Percentiles rank a stretch among this genome's conserved stretches.
Evolutionary conservation across 2,329 filamentous ascomycete species (phyloP).

Genomic region (Pyrenochaeta sp.): DNA sequence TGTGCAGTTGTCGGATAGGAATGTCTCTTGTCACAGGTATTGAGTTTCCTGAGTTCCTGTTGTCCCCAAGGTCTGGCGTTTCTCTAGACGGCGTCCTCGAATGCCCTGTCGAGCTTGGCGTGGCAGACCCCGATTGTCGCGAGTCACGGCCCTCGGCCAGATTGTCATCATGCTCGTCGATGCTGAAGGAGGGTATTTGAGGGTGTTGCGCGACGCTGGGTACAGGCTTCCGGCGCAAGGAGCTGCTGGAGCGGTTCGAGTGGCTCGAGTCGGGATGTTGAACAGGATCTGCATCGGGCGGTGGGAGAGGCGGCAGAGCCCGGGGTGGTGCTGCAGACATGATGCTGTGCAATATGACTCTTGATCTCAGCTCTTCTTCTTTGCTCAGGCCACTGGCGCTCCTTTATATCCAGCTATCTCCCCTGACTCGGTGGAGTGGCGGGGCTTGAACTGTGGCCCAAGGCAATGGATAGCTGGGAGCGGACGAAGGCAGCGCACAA

Average conservation of each 20-base stretch:
- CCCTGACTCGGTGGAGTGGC: constrained; percentile 24
- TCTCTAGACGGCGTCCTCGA: constrained; percentile 48
- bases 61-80: constrained; percentile 34
- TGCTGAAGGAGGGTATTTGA: constrained; percentile 43
- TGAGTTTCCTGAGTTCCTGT: constrained; percentile 31
- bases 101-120: constrained; percentile 43
- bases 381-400: constrained; percentile 8
- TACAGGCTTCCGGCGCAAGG: constrained; percentile 36
- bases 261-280: constrained; percentile 21
- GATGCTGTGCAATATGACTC: constrained; percentile 41
- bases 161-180: constrained; percentile 41
- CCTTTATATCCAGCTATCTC: constrained; percentile 13
- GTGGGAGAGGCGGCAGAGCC: constrained; percentile 39
- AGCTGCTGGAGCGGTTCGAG: constrained; percentile 28
- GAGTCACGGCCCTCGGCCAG: constrained; percentile 41
- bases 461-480: not conserved
- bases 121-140: constrained; percentile 45
- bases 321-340: constrained; percentile 29
- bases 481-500: constrained; percentile 1
- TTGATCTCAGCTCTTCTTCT: constrained; percentile 11
- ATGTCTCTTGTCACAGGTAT: constrained; percentile 43
- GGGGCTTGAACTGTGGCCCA: constrained; percentile 18
- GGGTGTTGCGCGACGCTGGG: constrained; percentile 21
- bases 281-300: constrained; percentile 16
- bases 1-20: constrained; percentile 45